Evolutionary conservation across 306 rosid genomes (phyloP).

Genomic region (Castanopsis chinensis): DNA sequence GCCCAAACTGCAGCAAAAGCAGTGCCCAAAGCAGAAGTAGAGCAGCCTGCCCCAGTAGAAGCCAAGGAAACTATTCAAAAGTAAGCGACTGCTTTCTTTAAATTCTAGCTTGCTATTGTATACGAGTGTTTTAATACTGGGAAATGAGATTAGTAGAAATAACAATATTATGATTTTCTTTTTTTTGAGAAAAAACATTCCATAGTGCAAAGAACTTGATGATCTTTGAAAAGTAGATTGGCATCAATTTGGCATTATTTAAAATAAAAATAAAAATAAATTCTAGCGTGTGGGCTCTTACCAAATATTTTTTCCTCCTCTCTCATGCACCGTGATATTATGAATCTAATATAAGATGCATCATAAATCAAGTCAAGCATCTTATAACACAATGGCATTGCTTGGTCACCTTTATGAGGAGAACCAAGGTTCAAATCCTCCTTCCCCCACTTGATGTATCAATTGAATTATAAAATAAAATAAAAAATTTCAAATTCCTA

Average conservation of each 20-base stretch:
- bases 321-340: too few relatives aligned
- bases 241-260: not conserved
- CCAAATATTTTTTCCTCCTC: not conserved
- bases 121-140: not conserved
- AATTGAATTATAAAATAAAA: too few relatives aligned
- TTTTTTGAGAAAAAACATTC: not conserved
- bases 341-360: too few relatives aligned
- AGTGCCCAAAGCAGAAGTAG: conserved; percentile 41
- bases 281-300: not conserved
- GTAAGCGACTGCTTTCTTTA: conserved; percentile 47
- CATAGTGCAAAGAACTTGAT: not conserved
- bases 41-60: conserved; percentile 52
- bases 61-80: conserved; percentile 57
- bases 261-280: not conserved
- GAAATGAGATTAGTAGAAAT: conserved; percentile 4
- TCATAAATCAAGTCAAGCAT: too few relatives aligned
- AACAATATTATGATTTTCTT: not conserved
- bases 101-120: conserved; percentile 3
- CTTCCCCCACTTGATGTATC: too few relatives aligned
- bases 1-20: conserved; percentile 89
- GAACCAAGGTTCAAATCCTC: too few relatives aligned
- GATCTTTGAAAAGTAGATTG: not conserved
- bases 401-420: too few relatives aligned
- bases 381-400: too few relatives aligned
- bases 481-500: too few relatives aligned